phyloP scores from a whole-genome alignment of 2,329 filamentous ascomycete genomes.

The Dothideomycetes sp. region DNA sequence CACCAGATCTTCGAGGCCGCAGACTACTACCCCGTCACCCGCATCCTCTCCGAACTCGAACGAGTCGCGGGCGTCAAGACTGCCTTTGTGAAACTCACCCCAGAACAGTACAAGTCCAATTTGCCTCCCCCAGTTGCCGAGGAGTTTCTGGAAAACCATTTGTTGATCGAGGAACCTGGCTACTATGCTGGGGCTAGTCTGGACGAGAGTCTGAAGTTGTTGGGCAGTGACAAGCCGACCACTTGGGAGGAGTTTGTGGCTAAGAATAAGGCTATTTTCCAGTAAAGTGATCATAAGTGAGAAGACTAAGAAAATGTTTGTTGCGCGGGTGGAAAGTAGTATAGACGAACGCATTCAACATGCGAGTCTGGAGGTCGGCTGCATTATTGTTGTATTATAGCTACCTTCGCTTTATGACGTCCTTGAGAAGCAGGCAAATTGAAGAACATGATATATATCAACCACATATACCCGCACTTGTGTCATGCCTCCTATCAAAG shows the following conservation, averaged over 20 bases:
- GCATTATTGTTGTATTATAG: too few species aligned
- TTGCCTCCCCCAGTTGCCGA: conserved; percentile 15
- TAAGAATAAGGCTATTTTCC: not conserved
- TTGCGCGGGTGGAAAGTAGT: not conserved
- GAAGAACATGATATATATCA: too few species aligned
- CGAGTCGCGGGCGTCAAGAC: conserved; percentile 15
- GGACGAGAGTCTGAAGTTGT: conserved; percentile 1
- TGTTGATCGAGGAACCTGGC: conserved; percentile 15
- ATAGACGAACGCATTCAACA: too few species aligned
- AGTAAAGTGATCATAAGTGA: not conserved
- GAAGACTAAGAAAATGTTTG: too few species aligned
- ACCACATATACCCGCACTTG: too few species aligned
- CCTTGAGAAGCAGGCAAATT: too few species aligned
- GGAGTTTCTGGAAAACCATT: conserved; percentile 19
- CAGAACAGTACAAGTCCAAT: conserved; percentile 14
- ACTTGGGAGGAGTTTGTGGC: conserved; percentile 5
- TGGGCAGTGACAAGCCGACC: not conserved
- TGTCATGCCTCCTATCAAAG: too few species aligned
- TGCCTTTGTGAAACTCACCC: conserved; percentile 15
- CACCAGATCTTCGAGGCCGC: conserved; percentile 16
- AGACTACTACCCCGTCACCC: conserved; percentile 18
- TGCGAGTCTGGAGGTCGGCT: too few species aligned
- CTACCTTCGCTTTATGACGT: too few species aligned
- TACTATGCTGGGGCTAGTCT: conserved; percentile 13
- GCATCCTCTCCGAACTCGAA: conserved; percentile 14